Conservation (phyloP, 495 filamentous ascomycete species). For the Staphylotrichum longicolle region DNA sequence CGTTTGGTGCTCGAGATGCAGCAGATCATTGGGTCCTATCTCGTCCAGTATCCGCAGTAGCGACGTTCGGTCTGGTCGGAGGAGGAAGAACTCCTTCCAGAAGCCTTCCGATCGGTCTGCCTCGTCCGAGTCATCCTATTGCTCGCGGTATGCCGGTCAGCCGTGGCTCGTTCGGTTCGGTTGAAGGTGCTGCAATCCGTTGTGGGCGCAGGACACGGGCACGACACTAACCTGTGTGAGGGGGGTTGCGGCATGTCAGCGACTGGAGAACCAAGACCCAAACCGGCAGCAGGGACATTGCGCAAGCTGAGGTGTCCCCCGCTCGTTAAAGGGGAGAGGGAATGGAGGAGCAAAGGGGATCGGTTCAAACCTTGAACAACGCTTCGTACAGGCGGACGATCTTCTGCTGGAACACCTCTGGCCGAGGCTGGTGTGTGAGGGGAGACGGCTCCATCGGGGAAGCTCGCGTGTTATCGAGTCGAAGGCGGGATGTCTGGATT, state of each 20-base stretch:
- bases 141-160: not conserved
- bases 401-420: constrained; percentile 89
- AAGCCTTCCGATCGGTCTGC: constrained; percentile 77
- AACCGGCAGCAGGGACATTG: not conserved
- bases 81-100: constrained; percentile 93
- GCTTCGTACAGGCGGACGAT: constrained; percentile 85
- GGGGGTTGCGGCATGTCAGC: constrained; percentile 4
- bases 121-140: constrained; percentile 56
- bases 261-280: not conserved
- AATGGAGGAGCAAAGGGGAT: not conserved
- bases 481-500: constrained; percentile 3
- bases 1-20: constrained; percentile 71
- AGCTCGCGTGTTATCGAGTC: not conserved
- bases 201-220: not conserved
- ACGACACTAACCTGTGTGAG: constrained; percentile 1
- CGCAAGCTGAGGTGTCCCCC: not conserved
- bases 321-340: not conserved
- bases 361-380: constrained; percentile 69
- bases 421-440: constrained; percentile 87
- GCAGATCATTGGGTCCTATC: constrained; percentile 68
- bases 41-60: constrained; percentile 65
- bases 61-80: constrained; percentile 68
- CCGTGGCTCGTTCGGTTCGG: not conserved
- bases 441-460: constrained; percentile 82
- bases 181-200: not conserved